Conservation (phyloP, 495 filamentous ascomycete species). For the Hypoxylon perforatum region DNA sequence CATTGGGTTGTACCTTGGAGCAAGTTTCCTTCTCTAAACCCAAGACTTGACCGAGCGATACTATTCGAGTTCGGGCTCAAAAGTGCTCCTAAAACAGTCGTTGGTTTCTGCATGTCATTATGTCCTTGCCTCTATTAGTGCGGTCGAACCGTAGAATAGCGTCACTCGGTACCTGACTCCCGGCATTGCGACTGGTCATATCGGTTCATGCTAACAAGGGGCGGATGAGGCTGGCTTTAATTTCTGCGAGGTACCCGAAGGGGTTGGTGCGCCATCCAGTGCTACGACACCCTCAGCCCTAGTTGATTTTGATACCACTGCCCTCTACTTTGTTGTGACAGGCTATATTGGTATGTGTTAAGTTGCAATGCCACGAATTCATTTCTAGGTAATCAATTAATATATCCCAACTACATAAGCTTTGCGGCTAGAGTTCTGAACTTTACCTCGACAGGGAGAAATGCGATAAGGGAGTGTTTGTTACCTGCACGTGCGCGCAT, state of each 20-base stretch:
- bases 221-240: slow-evolving; percentile 36
- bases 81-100: background rate
- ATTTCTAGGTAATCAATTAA: no score
- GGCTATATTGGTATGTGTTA: slow-evolving; percentile 11
- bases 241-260: slow-evolving; percentile 32
- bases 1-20: background rate
- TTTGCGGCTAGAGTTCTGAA: background rate
- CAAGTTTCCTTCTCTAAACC: background rate
- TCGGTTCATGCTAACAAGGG: slow-evolving; percentile 39
- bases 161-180: slow-evolving; percentile 3
- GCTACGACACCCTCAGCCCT: slow-evolving; percentile 17
- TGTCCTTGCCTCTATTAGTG: background rate
- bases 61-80: background rate
- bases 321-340: slow-evolving; percentile 15
- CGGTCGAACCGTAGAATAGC: background rate
- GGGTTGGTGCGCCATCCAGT: slow-evolving; percentile 38
- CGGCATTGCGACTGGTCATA: slow-evolving; percentile 31
- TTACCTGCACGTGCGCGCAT: background rate
- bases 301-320: slow-evolving; percentile 41
- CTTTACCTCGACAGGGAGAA: background rate
- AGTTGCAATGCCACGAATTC: slow-evolving; percentile 22
- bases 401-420: no score
- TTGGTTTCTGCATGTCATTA: background rate
- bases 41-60: background rate
- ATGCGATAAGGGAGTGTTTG: slow-evolving; percentile 5